Percentiles rank a stretch among this genome's conserved stretches.
Evolutionary conservation across 768 basidiomycete species (phyloP).

Genomic region (Mycena galopus): DNA sequence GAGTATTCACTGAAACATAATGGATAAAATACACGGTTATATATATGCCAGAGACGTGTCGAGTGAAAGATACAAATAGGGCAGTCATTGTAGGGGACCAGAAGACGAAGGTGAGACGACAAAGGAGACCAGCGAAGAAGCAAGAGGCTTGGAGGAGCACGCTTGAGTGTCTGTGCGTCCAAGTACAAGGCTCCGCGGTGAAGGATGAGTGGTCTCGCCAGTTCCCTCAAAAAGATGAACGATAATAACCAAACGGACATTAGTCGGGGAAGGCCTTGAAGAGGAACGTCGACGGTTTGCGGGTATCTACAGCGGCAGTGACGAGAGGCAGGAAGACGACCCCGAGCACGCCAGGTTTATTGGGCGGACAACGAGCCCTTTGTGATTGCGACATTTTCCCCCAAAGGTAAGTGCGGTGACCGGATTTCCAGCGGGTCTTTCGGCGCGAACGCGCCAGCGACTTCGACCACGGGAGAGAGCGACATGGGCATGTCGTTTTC

Average conservation of each 20-base stretch:
- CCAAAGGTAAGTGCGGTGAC: conserved; percentile 57
- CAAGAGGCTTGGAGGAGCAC: conserved; percentile 26
- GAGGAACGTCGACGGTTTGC: conserved; percentile 23
- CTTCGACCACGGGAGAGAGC: conserved; percentile 36
- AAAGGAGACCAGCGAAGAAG: conserved; percentile 26
- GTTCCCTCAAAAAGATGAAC: conserved; percentile 32
- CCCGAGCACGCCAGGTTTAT: conserved; percentile 30
- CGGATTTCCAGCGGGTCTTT: conserved; percentile 58
- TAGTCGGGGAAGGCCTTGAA: conserved; percentile 29
- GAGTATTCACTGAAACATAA: conserved; percentile 31
- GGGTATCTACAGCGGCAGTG: conserved; percentile 14
- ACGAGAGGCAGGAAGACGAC: conserved; percentile 10
- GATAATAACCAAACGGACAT: conserved; percentile 31
- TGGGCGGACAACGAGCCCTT: conserved; percentile 43
- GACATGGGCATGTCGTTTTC: conserved; percentile 47
- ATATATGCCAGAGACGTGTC: conserved; percentile 27
- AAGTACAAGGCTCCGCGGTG: conserved; percentile 15
- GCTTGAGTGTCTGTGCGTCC: conserved; percentile 30
- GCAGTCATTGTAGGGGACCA: conserved; percentile 19
- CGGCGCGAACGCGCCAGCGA: conserved; percentile 48
- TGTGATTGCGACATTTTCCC: conserved; percentile 57
- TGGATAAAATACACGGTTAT: conserved; percentile 36
- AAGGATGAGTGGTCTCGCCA: not conserved
- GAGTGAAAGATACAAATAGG: conserved; percentile 32
- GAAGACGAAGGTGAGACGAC: too few relatives aligned